Conservation (phyloP, 495 filamentous ascomycete genomes). For the Talaromyces trachyspermus region DNA sequence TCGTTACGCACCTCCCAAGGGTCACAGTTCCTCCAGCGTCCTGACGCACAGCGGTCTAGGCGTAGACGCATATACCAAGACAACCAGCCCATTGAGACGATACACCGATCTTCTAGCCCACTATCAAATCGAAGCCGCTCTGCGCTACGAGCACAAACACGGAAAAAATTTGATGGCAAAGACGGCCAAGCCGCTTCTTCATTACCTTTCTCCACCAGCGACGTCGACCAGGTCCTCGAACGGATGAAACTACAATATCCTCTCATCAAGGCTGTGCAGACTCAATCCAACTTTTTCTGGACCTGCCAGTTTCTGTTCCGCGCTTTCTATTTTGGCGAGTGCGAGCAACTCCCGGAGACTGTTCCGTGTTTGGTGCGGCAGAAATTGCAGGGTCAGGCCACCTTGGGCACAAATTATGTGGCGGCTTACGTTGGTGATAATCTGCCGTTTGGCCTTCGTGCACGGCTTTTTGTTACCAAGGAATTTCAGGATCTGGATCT, state of each 20-base stretch:
- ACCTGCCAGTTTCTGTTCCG: conserved; percentile 63
- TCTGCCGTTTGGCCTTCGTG: conserved; percentile 27
- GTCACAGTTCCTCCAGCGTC: conserved; percentile 41
- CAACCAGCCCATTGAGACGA: conserved; percentile 79
- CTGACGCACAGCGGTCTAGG: conserved; percentile 55
- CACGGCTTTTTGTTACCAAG: conserved; percentile 21
- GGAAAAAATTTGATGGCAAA: conserved; percentile 44
- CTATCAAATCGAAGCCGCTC: conserved; percentile 82
- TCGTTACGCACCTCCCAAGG: conserved; percentile 36
- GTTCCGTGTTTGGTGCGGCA: conserved; percentile 48
- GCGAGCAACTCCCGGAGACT: conserved; percentile 48
- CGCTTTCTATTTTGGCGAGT: conserved; percentile 66
- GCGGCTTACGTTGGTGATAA: conserved; percentile 21
- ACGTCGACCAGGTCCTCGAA: conserved; percentile 44
- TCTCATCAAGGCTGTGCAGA: conserved; percentile 26
- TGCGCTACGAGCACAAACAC: conserved; percentile 58
- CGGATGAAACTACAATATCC: conserved; percentile 12
- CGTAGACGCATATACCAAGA: conserved; percentile 63
- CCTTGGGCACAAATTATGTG: conserved; percentile 17
- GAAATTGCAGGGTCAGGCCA: conserved; percentile 23
- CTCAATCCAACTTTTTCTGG: conserved; percentile 49
- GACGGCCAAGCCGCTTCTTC: conserved; percentile 22
- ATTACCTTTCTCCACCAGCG: conserved; percentile 55
- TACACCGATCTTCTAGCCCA: conserved; percentile 78
- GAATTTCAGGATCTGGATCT: conserved; percentile 24